These are phyloP conservation scores for Aspergillus brunneoviolaceus DNA, from an alignment of 2,329 filamentous ascomycete species.

Conservation along the genomic window DNA sequence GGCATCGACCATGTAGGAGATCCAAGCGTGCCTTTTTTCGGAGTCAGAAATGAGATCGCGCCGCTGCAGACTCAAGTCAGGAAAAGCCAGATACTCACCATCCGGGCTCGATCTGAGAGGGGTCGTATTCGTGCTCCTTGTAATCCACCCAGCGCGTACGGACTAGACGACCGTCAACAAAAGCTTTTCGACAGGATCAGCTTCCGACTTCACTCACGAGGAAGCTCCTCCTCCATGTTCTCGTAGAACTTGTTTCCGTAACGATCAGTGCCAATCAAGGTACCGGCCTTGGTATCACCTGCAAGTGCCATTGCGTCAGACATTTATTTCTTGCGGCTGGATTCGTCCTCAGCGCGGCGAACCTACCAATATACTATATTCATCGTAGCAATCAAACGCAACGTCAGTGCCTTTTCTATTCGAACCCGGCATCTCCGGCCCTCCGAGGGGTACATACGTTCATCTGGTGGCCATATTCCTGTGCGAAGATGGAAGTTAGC, in stretches of 20 bases:
- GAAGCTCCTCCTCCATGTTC: conserved; percentile 85
- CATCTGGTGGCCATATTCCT: conserved; percentile 92
- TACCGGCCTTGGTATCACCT: conserved; percentile 97
- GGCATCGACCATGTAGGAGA: conserved; percentile 88
- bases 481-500: conserved; percentile 41
- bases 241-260: conserved; percentile 98
- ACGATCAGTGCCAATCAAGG: conserved; percentile 78
- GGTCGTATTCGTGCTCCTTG: conserved; percentile 70
- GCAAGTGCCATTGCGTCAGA: conserved; percentile 28
- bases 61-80: background rate
- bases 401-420: conserved; percentile 22
- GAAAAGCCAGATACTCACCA: conserved; percentile 55
- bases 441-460: conserved; percentile 58
- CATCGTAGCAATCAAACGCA: conserved; percentile 4
- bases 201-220: conserved; percentile 58
- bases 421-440: conserved; percentile 3
- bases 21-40: conserved; percentile 78
- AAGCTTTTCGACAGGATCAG: conserved; percentile 9
- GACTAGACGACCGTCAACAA: conserved; percentile 53
- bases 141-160: conserved; percentile 98
- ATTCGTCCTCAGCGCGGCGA: background rate
- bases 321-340: background rate
- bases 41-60: background rate
- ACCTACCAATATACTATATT: conserved; percentile 46
- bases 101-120: conserved; percentile 79